Evolutionary conservation across 441 rosid genomes (phyloP).

Genomic region (Gossypium lobatum): DNA sequence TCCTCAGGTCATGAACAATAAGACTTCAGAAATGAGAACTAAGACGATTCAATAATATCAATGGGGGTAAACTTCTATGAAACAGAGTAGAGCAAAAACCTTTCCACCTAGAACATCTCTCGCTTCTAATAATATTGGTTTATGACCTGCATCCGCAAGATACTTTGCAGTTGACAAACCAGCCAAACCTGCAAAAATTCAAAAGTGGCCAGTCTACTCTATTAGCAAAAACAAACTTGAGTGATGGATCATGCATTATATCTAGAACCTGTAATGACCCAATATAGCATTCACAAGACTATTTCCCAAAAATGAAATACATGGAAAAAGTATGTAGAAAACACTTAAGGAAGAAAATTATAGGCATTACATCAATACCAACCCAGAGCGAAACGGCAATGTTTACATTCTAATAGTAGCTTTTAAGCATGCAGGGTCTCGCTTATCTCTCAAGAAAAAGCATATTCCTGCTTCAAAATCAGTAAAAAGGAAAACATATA

Average conservation of each 20-base stretch:
- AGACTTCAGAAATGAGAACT: neutral
- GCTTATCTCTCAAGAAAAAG: neutral
- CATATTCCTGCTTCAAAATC: neutral
- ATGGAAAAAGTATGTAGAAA: neutral
- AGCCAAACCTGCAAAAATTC: slow-evolving; percentile 63
- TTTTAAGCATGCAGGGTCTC: neutral
- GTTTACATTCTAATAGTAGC: neutral
- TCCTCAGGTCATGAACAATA: neutral
- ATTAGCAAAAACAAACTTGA: neutral
- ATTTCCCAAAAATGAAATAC: neutral
- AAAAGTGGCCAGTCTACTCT: neutral
- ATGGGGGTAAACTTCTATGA: neutral
- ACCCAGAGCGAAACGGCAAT: neutral
- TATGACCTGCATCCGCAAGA: slow-evolving; percentile 92
- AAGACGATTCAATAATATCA: neutral
- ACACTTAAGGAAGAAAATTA: neutral
- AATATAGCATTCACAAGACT: neutral
- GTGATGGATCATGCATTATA: neutral
- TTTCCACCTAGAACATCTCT: slow-evolving; percentile 97
- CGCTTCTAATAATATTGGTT: slow-evolving; percentile 79
- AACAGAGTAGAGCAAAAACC: slow-evolving; percentile 37
- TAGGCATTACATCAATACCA: neutral
- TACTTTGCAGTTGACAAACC: slow-evolving; percentile 92
- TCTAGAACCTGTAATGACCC: neutral
- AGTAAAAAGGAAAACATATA: neutral